A percentile compares a stretch with the other conserved stretches of the same genome.
Evolutionary conservation across 345 rosid genomes (phyloP).

Genomic region (Brassica cretica): DNA sequence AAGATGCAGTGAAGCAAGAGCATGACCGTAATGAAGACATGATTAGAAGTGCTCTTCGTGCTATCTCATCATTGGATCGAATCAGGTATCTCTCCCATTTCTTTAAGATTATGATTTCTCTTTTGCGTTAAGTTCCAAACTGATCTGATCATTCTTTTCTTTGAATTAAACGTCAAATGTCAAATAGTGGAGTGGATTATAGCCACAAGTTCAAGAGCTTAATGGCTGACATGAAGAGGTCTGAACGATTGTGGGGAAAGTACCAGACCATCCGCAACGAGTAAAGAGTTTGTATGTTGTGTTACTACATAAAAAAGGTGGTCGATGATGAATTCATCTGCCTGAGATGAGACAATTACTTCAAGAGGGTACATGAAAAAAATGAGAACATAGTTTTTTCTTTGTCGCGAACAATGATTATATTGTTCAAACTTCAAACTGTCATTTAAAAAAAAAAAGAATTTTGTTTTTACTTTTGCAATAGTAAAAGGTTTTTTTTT

Average conservation of each 20-base stretch:
- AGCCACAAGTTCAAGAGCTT: slow-evolving; percentile 84
- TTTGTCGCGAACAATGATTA: background rate
- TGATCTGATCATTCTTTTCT: background rate
- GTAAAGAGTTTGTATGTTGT: slow-evolving; percentile 38
- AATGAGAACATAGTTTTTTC: slow-evolving; percentile 13
- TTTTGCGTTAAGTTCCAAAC: background rate
- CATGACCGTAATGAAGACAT: slow-evolving; percentile 99
- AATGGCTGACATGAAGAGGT: slow-evolving; percentile 73
- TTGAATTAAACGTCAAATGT: background rate
- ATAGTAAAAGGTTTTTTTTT: too few relatives aligned
- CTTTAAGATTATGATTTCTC: background rate
- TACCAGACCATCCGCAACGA: slow-evolving; percentile 84
- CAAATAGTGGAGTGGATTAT: slow-evolving; percentile 87
- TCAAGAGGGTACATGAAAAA: slow-evolving; percentile 10
- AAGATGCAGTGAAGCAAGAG: slow-evolving; percentile 98
- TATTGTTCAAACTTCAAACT: background rate
- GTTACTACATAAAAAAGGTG: background rate
- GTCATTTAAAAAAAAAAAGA: background rate
- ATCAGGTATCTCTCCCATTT: slow-evolving; percentile 53
- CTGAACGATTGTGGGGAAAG: slow-evolving; percentile 64
- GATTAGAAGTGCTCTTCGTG: slow-evolving; percentile 97
- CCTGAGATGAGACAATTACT: slow-evolving; percentile 8
- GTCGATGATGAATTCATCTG: background rate
- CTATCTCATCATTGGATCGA: slow-evolving; percentile 82
- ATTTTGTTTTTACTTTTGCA: too few relatives aligned